Evolutionary conservation across 805 yeast genomes (phyloP).

Genomic region (Lipomyces starkeyi): DNA sequence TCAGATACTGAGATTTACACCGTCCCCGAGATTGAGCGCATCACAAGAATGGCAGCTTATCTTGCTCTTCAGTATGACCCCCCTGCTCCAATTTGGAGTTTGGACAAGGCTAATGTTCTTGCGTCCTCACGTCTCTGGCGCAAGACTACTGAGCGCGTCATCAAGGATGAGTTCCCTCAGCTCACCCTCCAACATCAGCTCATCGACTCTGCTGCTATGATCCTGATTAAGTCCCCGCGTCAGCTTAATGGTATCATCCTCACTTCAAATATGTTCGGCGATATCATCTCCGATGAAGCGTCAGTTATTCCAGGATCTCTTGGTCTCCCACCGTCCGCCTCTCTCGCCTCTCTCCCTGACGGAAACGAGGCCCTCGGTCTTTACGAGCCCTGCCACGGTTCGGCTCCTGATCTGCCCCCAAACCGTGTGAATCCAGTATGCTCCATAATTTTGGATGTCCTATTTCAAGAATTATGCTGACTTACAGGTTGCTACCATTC

Average conservation of each 20-base stretch:
- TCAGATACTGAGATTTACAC: slow-evolving; percentile 93
- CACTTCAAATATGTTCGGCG: slow-evolving; percentile 98
- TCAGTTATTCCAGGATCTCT: slow-evolving; percentile 97
- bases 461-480: neutral
- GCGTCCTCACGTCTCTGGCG: slow-evolving; percentile 98
- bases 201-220: slow-evolving; percentile 99
- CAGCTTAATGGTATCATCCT: slow-evolving; percentile 89
- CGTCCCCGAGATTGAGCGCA: slow-evolving; percentile 90
- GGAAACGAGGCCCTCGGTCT: slow-evolving; percentile 92
- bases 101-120: slow-evolving; percentile 96
- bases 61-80: slow-evolving; percentile 92
- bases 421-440: slow-evolving; percentile 84
- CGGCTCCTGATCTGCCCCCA: slow-evolving; percentile 90
- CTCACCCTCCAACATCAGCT: slow-evolving; percentile 88
- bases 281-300: slow-evolving; percentile 97
- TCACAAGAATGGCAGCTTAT: slow-evolving; percentile 98
- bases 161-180: slow-evolving; percentile 88
- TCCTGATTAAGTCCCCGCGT: slow-evolving; percentile 88
- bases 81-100: slow-evolving; percentile 92
- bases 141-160: slow-evolving; percentile 84
- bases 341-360: slow-evolving; percentile 96
- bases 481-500: slow-evolving; percentile 75
- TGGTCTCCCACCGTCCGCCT: slow-evolving; percentile 94
- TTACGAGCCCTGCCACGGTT: slow-evolving; percentile 98
- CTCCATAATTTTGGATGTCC: neutral